Conservation (phyloP, 2,329 filamentous ascomycete genomes). For the Monosporascus sp. region DNA sequence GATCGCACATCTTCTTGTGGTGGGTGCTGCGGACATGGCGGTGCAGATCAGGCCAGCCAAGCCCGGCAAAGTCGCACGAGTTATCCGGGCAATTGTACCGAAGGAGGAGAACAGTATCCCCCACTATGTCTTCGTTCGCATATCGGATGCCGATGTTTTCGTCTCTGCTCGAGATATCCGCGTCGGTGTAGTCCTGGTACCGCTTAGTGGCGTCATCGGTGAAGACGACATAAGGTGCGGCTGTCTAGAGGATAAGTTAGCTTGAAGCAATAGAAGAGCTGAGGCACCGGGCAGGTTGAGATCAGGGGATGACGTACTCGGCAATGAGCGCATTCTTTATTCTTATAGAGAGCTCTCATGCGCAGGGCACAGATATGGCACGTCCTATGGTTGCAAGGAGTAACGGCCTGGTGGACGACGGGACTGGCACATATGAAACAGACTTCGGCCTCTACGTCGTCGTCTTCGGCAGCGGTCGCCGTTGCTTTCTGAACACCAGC, state of each 20-base stretch:
- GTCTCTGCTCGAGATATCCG: slow-evolving; percentile 73
- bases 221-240: slow-evolving; percentile 81
- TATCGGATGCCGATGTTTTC: slow-evolving; percentile 88
- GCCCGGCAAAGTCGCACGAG: slow-evolving; percentile 67
- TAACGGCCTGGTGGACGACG: slow-evolving; percentile 79
- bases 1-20: slow-evolving; percentile 57
- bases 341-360: slow-evolving; percentile 92
- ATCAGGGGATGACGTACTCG: slow-evolving; percentile 52
- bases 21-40: slow-evolving; percentile 78
- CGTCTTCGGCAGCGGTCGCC: slow-evolving; percentile 35
- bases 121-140: slow-evolving; percentile 80
- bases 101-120: slow-evolving; percentile 81
- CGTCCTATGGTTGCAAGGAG: slow-evolving; percentile 92
- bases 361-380: slow-evolving; percentile 94
- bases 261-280: background rate
- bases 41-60: slow-evolving; percentile 71
- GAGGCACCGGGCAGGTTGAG: background rate
- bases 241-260: slow-evolving; percentile 36
- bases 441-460: slow-evolving; percentile 66
- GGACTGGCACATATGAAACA: slow-evolving; percentile 97
- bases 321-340: slow-evolving; percentile 93
- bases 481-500: slow-evolving; percentile 1
- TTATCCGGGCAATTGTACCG: slow-evolving; percentile 91
- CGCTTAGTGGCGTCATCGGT: slow-evolving; percentile 78
- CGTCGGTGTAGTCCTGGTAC: slow-evolving; percentile 73